Base-by-base conservation (phyloP, 805 yeast genomes). In the Dipodascopsis uninucleata region DNA sequence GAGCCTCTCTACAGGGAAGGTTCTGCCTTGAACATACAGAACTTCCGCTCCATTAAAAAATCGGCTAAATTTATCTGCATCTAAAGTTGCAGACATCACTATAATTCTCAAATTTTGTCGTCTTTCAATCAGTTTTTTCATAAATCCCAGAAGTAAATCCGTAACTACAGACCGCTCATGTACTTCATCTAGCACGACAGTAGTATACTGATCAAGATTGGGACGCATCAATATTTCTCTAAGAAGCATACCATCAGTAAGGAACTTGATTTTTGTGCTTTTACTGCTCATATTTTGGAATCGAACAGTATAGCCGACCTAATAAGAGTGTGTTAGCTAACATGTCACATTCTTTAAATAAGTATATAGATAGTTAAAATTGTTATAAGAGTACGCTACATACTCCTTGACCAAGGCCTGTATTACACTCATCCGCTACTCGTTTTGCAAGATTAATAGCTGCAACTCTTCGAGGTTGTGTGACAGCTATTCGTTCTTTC, bases 381-480 rank as follows among this genome's bases (percentile, higher is more conserved):
- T 33, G 17, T 4, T 14, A 24, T 4, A 23, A 8, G 28, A n/a
- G n/a, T n/a, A n/a, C n/a, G n/a, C n/a, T n/a, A 16, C 47, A 10
- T 36, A 43, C 95, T 40, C 77, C 81, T 26, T 74, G 76, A 18
- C 98, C 97, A 7, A 90, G 61, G 4, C 61, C 62, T 46, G 86
- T 77, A 0, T 95, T 96, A 56, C 74, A 72, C 65, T 90, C 98
- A 55, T 85, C 86, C 10, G 96, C 79, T 3, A 90, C 98, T 68
- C 98, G 81, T 22, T 83, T 76, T 0, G 97, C 97, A 61, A 90
- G 74, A 49, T 88, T 87, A 39, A 93, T 86, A 1, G 98, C 98
- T 3, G 98, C 97, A 29, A 90, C 98, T 61, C 97, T 76, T 68
- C 98, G 82, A 1, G 98, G 98, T 68, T 90, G 97, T 0, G 98